Base-by-base conservation (phyloP, 345 rosid genomes). In the Carallia brachiata region DNA sequence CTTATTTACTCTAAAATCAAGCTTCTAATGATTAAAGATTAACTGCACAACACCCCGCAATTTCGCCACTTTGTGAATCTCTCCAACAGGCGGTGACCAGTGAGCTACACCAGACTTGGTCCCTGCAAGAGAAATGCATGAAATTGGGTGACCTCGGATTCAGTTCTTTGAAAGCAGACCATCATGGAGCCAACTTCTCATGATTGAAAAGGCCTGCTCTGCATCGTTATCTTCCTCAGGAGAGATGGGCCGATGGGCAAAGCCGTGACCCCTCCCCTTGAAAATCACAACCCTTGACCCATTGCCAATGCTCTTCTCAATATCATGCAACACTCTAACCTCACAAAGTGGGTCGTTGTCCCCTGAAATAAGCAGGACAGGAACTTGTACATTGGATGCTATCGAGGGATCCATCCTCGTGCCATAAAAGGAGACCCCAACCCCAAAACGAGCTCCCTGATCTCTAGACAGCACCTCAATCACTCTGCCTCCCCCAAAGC, bases 401-500 rank as follows among this genome's bases (percentile, higher is more conserved):
- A 74, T 61, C 6, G 74, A 66, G 12, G 78, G 69, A 73, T 91
- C 83, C 53, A 94, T 89, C 72, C 93, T 88, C 7, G 95, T 94
- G 0, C 98, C 97, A 18, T 91, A 94, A 73, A 94, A 91, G 15
- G 95, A 93, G 13, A 88, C 82, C 7, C 92, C 98, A 6, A 67
- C 68, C 28, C 92, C 87, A 50, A 89, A 91, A 74, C 63, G 69
- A 70, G 62, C 70, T 48, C 82, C 85, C 30, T 73, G 70, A 60
- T 93, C 97, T 47, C 69, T 52, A 10, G 93, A 90, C 70, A 91
- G 80, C 15, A 83, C 74, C 3, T 91, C 96, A 2, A 91, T 73
- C 16, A 88, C 88, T 8, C 86, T 74, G 19, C 97, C 97, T 18
- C 94, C 98, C 5, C 96, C 97, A n/a, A 75, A 89, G 63, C 98